These are phyloP conservation scores for Podaxis sp. DNA, from an alignment of 768 basidiomycete species.

Conservation along the genomic window DNA sequence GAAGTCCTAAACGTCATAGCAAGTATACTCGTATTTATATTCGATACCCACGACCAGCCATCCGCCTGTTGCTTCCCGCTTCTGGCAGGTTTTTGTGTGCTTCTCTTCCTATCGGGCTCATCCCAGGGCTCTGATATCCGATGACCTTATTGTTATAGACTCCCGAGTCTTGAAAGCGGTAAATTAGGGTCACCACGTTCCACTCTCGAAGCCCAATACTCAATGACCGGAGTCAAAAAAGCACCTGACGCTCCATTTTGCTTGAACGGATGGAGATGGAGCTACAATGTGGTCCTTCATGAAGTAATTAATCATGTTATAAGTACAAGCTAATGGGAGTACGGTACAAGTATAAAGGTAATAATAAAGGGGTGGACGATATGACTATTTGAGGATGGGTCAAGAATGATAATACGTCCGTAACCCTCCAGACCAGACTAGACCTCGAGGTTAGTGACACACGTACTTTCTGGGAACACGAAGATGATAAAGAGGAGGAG, in stretches of 20 bases:
- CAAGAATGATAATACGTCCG: not conserved
- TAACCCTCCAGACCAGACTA: not conserved
- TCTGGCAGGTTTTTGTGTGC: too few relatives aligned
- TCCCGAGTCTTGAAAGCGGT: not conserved
- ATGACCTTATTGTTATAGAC: not conserved
- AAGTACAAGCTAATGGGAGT: not conserved
- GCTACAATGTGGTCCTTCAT: not conserved
- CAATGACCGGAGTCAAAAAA: not conserved
- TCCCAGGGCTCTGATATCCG: not conserved
- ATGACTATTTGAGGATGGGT: too few relatives aligned
- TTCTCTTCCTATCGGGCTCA: not conserved
- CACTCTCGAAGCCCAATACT: not conserved
- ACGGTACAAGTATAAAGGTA: not conserved
- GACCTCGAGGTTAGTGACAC: not conserved
- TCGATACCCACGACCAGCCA: too few relatives aligned
- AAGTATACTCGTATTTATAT: too few relatives aligned
- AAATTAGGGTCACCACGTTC: not conserved
- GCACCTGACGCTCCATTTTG: not conserved
- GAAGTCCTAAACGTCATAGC: too few relatives aligned
- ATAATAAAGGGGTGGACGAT: not conserved
- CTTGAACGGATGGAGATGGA: not conserved
- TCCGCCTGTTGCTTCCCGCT: too few relatives aligned
- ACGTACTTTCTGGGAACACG: not conserved
- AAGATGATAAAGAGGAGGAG: not conserved
- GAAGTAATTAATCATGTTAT: not conserved